These are phyloP conservation scores for Sphaerobolus stellatus DNA, from an alignment of 1,284 basidiomycete genomes.

Conservation along the genomic window DNA sequence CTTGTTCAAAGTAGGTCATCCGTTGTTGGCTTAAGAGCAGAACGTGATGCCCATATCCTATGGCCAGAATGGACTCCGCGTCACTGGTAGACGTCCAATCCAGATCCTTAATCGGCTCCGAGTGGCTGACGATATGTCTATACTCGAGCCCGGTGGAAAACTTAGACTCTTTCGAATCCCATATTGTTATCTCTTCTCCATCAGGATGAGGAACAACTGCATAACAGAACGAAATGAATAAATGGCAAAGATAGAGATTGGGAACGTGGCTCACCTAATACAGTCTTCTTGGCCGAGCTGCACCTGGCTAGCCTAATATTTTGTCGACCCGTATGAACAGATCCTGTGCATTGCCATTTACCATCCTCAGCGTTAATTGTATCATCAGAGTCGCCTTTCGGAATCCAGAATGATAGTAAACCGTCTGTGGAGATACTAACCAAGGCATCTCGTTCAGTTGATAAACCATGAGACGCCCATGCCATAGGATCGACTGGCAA, in stretches of 20 bases:
- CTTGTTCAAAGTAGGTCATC: conserved; percentile 84
- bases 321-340: conserved; percentile 67
- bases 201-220: conserved; percentile 55
- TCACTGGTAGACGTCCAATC: conserved; percentile 93
- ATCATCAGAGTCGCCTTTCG: conserved; percentile 43
- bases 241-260: conserved; percentile 4
- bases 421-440: conserved; percentile 74
- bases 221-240: conserved; percentile 13
- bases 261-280: conserved; percentile 49
- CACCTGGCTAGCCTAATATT: conserved; percentile 71
- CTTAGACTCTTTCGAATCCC: conserved; percentile 93
- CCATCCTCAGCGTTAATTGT: conserved; percentile 24
- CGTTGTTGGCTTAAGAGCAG: conserved; percentile 86
- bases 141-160: conserved; percentile 89
- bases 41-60: conserved; percentile 76
- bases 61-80: conserved; percentile 83
- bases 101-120: conserved; percentile 73
- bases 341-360: conserved; percentile 68
- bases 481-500: conserved; percentile 90
- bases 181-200: conserved; percentile 83
- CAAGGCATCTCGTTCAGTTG: conserved; percentile 65
- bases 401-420: conserved; percentile 80
- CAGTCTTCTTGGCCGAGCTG: conserved; percentile 88
- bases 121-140: conserved; percentile 58
- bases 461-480: conserved; percentile 55